A percentile compares a stretch with the other conserved stretches of the same genome.
These are phyloP conservation scores for Corylus heterophylla DNA, from an alignment of 306 rosid species.

Conservation along the genomic window DNA sequence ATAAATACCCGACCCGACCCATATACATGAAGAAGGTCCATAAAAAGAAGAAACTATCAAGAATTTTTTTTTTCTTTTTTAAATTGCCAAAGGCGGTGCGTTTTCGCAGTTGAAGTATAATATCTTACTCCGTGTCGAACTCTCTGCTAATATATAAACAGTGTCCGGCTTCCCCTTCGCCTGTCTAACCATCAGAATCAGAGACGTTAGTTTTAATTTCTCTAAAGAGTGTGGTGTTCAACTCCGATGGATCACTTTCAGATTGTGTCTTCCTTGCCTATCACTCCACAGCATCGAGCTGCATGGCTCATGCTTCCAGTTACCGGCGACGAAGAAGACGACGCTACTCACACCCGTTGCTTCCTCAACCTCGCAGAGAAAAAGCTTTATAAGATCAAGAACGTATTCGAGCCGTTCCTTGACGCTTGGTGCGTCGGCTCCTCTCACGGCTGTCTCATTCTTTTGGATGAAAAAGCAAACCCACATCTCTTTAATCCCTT, in stretches of 20 bases:
- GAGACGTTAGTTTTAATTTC: no score
- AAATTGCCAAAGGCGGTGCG: no score
- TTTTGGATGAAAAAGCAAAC: background rate
- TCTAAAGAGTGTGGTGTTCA: no score
- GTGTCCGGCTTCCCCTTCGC: no score
- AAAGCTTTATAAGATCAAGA: background rate
- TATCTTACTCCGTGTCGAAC: no score
- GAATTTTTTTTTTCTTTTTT: no score
- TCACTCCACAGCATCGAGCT: background rate
- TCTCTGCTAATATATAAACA: no score
- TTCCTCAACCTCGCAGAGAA: background rate
- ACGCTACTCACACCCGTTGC: background rate
- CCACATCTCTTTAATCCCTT: background rate
- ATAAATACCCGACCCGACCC: no score
- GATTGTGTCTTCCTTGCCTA: background rate
- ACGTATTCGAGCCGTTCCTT: background rate
- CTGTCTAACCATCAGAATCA: no score
- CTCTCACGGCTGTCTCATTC: background rate
- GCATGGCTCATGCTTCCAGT: slow-evolving; percentile 4
- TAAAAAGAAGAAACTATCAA: no score
- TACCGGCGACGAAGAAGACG: background rate
- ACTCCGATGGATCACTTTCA: background rate
- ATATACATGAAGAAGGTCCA: no score
- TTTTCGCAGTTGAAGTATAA: no score
- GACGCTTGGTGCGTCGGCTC: slow-evolving; percentile 6